Percentiles rank a stretch among this genome's conserved stretches.
phyloP scores from a whole-genome alignment of 2,329 filamentous ascomycete genomes.

The Colletotrichum sp. region DNA sequence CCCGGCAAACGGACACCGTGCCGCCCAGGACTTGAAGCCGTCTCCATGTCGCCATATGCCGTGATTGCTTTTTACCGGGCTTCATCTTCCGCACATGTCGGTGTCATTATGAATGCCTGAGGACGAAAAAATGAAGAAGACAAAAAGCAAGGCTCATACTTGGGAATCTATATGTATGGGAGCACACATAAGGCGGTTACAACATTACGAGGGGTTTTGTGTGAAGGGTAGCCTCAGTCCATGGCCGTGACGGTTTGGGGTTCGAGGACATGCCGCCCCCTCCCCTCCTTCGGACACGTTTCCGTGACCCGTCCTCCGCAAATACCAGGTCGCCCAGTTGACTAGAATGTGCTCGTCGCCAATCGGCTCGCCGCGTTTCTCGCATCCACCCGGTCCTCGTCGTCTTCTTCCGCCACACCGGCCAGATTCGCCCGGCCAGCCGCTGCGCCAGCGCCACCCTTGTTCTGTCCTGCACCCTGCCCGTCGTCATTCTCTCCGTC shows the following conservation, averaged over 20 bases:
- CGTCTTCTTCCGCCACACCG: conserved; percentile 77
- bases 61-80: background rate
- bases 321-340: background rate
- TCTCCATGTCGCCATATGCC: background rate
- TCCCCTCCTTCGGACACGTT: background rate
- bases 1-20: background rate
- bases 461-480: conserved; percentile 34
- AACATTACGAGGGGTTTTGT: conserved; percentile 17
- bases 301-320: background rate
- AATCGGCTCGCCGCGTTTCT: conserved; percentile 93
- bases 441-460: conserved; percentile 36
- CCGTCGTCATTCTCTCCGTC: conserved; percentile 58
- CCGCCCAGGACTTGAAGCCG: background rate
- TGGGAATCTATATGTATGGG: conserved; percentile 20
- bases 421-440: conserved; percentile 56
- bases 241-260: background rate
- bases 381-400: conserved; percentile 93
- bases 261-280: background rate
- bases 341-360: conserved; percentile 89
- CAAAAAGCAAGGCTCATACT: conserved; percentile 17
- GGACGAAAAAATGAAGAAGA: background rate
- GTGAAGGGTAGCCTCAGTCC: background rate
- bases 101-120: background rate
- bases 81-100: background rate
- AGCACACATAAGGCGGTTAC: conserved; percentile 18